Percentiles rank a stretch among this genome's conserved stretches.
Conservation (phyloP, 2,329 filamentous ascomycete genomes). For the Pezicula neosporulosa region DNA sequence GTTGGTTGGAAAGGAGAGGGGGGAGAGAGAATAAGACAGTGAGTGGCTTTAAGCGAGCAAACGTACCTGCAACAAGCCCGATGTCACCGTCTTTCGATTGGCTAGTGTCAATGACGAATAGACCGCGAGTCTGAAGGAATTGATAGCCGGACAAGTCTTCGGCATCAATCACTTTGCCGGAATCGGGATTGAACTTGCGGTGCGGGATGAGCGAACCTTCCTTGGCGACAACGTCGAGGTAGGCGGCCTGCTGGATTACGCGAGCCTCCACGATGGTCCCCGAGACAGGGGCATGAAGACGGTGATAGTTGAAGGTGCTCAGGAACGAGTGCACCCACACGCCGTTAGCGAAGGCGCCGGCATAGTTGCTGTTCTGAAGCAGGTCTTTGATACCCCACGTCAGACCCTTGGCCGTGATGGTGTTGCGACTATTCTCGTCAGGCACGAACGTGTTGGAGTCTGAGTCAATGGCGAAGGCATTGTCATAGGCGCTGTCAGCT, state of each 20-base stretch:
- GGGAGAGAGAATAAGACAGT: no score
- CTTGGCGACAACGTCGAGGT: slow-evolving; percentile 33
- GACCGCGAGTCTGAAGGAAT: slow-evolving; percentile 35
- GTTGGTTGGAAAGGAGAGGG: no score
- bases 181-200: no score
- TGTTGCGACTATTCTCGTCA: no score
- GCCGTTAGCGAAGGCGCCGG: slow-evolving; percentile 33
- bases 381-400: slow-evolving; percentile 34
- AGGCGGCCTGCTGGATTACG: slow-evolving; percentile 33
- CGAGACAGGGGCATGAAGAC: slow-evolving; percentile 36
- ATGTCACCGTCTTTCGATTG: no score
- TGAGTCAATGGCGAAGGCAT: slow-evolving; percentile 19
- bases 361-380: slow-evolving; percentile 29
- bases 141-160: slow-evolving; percentile 36
- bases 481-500: slow-evolving; percentile 33
- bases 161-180: slow-evolving; percentile 19
- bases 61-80: no score
- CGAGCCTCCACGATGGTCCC: slow-evolving; percentile 34
- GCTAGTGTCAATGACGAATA: slow-evolving; percentile 39
- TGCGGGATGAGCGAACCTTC: no score
- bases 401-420: slow-evolving; percentile 34
- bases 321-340: slow-evolving; percentile 39
- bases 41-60: no score
- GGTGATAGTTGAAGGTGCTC: slow-evolving; percentile 37
- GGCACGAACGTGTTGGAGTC: no score